Evolutionary conservation across 2,329 filamentous ascomycete genomes (phyloP).

Genomic region (Claviceps digitariae): DNA sequence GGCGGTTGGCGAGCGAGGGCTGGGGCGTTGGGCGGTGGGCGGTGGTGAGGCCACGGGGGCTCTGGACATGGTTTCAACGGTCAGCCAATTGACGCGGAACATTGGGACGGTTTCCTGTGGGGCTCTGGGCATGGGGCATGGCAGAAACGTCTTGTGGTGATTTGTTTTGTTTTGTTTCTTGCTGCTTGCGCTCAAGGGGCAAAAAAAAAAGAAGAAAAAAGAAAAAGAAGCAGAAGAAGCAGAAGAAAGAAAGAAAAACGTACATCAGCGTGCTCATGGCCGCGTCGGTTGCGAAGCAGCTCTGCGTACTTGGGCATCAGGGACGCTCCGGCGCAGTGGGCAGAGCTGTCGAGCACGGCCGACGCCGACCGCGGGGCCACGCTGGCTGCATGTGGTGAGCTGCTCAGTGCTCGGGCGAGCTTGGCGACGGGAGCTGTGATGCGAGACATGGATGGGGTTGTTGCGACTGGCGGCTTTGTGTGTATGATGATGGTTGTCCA

Average conservation of each 20-base stretch:
- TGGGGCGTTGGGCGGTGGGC: constrained; percentile 34
- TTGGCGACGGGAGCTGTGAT: constrained; percentile 36
- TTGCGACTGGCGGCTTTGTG: not conserved
- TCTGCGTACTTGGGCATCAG: constrained; percentile 36
- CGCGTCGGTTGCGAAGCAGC: constrained; percentile 24
- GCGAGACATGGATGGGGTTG: constrained; percentile 27
- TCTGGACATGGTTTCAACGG: constrained; percentile 5
- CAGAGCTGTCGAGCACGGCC: constrained; percentile 20
- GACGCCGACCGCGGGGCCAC: constrained; percentile 17
- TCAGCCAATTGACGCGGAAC: not conserved
- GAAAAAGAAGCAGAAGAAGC: not conserved
- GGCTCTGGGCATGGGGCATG: no score
- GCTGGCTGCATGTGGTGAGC: constrained; percentile 22
- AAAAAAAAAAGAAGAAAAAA: no score
- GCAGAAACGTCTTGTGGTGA: no score
- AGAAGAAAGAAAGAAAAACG: constrained; percentile 8
- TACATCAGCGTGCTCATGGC: constrained; percentile 26
- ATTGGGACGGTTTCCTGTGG: no score
- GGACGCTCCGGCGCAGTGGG: constrained; percentile 23
- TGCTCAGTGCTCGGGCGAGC: constrained; percentile 31
- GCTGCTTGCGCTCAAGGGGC: no score
- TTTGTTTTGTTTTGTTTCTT: no score
- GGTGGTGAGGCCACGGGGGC: constrained; percentile 30
- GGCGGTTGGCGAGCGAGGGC: constrained; percentile 29
- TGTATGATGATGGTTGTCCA: not conserved